These are phyloP conservation scores for Oryza brachyantha DNA, from an alignment of 176 grass and related monocot species.

Conservation along the genomic window DNA sequence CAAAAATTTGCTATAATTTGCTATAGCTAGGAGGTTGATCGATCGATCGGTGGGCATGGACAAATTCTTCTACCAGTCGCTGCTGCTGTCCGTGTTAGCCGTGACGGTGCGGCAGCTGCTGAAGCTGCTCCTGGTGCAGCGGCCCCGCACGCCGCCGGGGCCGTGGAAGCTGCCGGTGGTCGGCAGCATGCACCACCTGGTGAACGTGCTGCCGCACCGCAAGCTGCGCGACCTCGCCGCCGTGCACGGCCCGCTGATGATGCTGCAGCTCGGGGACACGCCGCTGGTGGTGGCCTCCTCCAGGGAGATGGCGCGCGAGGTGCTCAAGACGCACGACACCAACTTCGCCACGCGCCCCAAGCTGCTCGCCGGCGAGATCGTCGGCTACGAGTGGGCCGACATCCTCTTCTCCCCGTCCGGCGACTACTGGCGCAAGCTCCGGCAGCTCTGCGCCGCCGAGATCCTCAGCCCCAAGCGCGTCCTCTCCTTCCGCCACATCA, in stretches of 20 bases:
- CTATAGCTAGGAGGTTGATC: not conserved
- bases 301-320: not conserved
- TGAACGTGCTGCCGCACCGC: slow-evolving; percentile 2
- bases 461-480: not conserved
- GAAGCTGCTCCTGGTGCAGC: not conserved
- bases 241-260: slow-evolving; percentile 1
- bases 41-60: not conserved
- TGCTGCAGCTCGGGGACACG: not conserved
- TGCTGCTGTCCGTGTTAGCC: not conserved
- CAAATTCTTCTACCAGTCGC: not conserved
- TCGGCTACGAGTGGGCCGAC: not conserved
- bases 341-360: slow-evolving; percentile 7
- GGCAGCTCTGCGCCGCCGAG: not conserved
- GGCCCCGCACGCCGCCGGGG: not conserved
- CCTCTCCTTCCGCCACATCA: not conserved
- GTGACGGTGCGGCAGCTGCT: not conserved
- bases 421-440: slow-evolving; percentile 16
- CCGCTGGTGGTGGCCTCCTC: slow-evolving; percentile 4
- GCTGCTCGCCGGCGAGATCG: not conserved
- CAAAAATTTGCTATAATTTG: no score
- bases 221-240: not conserved
- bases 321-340: slow-evolving; percentile 18
- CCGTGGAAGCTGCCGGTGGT: slow-evolving; percentile 4
- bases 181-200: slow-evolving; percentile 11
- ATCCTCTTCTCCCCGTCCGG: not conserved